Percentiles rank a stretch among this genome's conserved stretches.
Conservation (phyloP, 768 basidiomycete species). For the Galerina marginata region DNA sequence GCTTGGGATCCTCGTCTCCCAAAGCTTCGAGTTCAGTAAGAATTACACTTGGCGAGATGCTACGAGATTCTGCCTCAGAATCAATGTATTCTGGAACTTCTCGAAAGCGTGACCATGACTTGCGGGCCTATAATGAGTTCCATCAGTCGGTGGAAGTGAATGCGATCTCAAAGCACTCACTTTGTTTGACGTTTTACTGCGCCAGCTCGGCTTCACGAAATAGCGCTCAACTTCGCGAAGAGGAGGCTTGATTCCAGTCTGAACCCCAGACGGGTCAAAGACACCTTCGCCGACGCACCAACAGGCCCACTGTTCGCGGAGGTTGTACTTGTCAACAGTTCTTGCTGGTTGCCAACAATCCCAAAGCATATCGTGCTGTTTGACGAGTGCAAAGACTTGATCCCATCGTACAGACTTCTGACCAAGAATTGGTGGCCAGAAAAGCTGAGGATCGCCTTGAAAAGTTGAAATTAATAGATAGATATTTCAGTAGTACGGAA, state of each 20-base stretch:
- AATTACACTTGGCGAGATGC: slow-evolving; percentile 8
- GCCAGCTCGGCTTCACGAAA: slow-evolving; percentile 23
- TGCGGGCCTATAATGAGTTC: slow-evolving; percentile 14
- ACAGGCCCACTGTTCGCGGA: slow-evolving; percentile 24
- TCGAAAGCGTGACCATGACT: slow-evolving; percentile 28
- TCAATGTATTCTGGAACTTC: slow-evolving; percentile 29
- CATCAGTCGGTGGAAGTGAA: slow-evolving; percentile 32
- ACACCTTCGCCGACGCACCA: slow-evolving; percentile 26
- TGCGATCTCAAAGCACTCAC: slow-evolving; percentile 31
- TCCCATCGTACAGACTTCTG: slow-evolving; percentile 26
- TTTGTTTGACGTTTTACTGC: slow-evolving; percentile 41
- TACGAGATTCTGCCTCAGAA: not conserved
- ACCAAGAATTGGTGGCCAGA: slow-evolving; percentile 28
- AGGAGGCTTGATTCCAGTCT: slow-evolving; percentile 32
- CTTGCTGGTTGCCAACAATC: slow-evolving; percentile 29
- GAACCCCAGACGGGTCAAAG: slow-evolving; percentile 15
- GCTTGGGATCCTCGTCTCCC: not conserved
- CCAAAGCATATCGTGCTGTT: slow-evolving; percentile 29
- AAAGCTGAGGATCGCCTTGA: slow-evolving; percentile 11
- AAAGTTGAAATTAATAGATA: not conserved
- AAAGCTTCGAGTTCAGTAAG: slow-evolving; percentile 9
- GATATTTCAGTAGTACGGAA: not conserved
- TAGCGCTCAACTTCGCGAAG: slow-evolving; percentile 26
- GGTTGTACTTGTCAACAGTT: slow-evolving; percentile 22
- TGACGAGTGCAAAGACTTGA: slow-evolving; percentile 27